phyloP scores from a whole-genome alignment of 1,284 basidiomycete species.

The Erythrobasidium hasegawianum region DNA sequence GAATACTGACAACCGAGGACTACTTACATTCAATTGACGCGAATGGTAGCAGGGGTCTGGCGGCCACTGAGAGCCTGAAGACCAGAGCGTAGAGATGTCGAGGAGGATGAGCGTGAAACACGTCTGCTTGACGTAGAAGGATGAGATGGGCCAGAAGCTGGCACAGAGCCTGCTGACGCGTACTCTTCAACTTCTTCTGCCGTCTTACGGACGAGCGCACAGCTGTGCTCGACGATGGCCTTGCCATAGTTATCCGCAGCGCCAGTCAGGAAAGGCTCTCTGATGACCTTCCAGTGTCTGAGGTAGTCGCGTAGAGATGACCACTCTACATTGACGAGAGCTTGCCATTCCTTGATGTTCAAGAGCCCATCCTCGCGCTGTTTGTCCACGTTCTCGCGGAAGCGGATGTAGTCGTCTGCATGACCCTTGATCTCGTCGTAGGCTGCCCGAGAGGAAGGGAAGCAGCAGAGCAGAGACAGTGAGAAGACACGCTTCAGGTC shows the following conservation, averaged over 20 bases:
- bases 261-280: not conserved
- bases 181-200: not conserved
- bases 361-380: not conserved
- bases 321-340: not conserved
- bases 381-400: not conserved
- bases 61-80: too few relatives aligned
- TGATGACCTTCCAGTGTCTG: not conserved
- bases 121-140: too few relatives aligned
- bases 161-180: too few relatives aligned
- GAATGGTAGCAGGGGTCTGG: too few relatives aligned
- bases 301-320: not conserved
- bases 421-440: slow-evolving; percentile 1
- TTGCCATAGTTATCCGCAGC: not conserved
- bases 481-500: not conserved
- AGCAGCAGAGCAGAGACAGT: not conserved
- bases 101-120: too few relatives aligned
- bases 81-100: too few relatives aligned
- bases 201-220: not conserved
- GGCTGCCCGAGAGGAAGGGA: not conserved
- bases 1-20: too few relatives aligned
- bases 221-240: not conserved
- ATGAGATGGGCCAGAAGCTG: too few relatives aligned
- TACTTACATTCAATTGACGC: too few relatives aligned
- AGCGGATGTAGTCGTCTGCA: slow-evolving; percentile 1
- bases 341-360: not conserved